These are phyloP conservation scores for Penicillium hordei DNA, from an alignment of 2,329 filamentous ascomycete species.

Conservation along the genomic window DNA sequence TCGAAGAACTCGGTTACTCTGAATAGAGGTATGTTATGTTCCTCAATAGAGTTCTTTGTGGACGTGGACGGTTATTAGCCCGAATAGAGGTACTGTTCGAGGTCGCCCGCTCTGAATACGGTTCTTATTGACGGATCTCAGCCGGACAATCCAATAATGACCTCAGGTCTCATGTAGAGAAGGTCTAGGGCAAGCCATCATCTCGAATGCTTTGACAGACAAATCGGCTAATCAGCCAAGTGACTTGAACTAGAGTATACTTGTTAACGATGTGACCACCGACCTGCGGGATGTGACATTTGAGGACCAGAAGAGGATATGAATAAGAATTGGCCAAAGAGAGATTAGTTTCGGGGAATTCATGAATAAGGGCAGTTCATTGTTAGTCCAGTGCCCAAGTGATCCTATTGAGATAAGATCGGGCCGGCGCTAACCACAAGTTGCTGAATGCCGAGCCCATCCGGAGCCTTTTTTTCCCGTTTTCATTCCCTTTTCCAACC, in stretches of 20 bases:
- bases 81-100: not conserved
- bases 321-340: conserved; percentile 4
- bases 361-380: conserved; percentile 2
- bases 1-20: not conserved
- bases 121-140: not conserved
- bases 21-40: conserved; percentile 1
- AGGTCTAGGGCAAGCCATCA: not conserved
- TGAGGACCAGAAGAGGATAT: not conserved
- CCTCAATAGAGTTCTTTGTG: conserved; percentile 7
- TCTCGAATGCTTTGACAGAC: not conserved
- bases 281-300: not conserved
- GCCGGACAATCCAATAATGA: not conserved
- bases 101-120: not conserved
- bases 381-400: not conserved
- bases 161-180: not conserved
- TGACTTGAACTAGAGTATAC: not conserved
- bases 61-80: not conserved
- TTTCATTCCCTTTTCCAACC: conserved; percentile 22
- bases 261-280: not conserved
- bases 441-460: conserved; percentile 35
- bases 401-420: conserved; percentile 22
- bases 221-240: not conserved
- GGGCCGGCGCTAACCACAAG: conserved; percentile 19
- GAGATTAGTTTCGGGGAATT: not conserved
- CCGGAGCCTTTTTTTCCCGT: conserved; percentile 37